These are phyloP conservation scores for Venturia asperata DNA, from an alignment of 2,329 filamentous ascomycete genomes.

Conservation along the genomic window DNA sequence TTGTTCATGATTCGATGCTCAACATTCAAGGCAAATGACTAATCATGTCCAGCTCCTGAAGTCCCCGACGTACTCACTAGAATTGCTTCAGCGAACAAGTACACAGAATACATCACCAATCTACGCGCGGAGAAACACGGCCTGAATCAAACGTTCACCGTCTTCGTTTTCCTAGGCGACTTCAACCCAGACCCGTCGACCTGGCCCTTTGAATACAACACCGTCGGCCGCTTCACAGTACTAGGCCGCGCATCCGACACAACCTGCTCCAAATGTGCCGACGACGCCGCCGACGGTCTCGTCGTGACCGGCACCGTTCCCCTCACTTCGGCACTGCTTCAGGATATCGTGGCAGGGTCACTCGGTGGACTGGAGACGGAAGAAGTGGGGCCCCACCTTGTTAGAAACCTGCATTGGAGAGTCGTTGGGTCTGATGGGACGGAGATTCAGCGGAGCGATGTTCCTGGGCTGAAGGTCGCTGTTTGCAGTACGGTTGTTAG, in stretches of 20 bases:
- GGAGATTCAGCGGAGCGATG: slow-evolving; percentile 19
- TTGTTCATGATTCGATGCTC: too few relatives aligned
- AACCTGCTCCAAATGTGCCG: slow-evolving; percentile 31
- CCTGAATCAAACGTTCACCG: slow-evolving; percentile 30
- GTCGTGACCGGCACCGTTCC: slow-evolving; percentile 36
- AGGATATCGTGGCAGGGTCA: slow-evolving; percentile 28
- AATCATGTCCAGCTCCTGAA: not conserved
- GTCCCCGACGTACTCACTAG: not conserved
- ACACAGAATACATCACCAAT: slow-evolving; percentile 33
- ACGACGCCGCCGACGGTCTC: slow-evolving; percentile 25
- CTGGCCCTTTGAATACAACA: slow-evolving; percentile 35
- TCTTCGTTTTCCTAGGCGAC: slow-evolving; percentile 34
- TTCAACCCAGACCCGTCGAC: slow-evolving; percentile 26
- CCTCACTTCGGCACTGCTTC: slow-evolving; percentile 33
- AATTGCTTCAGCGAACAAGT: slow-evolving; percentile 19
- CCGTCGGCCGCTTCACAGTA: slow-evolving; percentile 28
- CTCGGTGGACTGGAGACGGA: slow-evolving; percentile 27
- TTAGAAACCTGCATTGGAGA: slow-evolving; percentile 22
- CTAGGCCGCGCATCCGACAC: slow-evolving; percentile 20
- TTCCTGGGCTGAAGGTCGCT: slow-evolving; percentile 22
- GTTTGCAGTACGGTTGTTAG: slow-evolving; percentile 21
- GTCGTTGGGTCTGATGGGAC: slow-evolving; percentile 21
- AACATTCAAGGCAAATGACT: too few relatives aligned
- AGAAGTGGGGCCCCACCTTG: slow-evolving; percentile 25
- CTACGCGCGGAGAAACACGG: slow-evolving; percentile 32